These are phyloP conservation scores for Fusarium guadeloupense DNA, from an alignment of 2,329 filamentous ascomycete genomes.

Conservation along the genomic window DNA sequence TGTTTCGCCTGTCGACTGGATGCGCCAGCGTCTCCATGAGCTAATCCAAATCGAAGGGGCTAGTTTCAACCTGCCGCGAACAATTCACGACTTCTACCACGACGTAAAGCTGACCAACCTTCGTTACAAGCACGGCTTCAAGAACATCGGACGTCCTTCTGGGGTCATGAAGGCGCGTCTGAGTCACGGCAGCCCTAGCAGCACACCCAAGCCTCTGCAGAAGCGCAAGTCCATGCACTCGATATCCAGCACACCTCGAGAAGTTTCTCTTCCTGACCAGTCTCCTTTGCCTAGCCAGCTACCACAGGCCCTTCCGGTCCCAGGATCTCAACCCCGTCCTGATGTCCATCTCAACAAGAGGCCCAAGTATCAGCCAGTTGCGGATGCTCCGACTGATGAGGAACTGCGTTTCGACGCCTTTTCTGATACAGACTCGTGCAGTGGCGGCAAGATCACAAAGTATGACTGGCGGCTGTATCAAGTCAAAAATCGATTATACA, in stretches of 20 bases:
- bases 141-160: slow-evolving; percentile 66
- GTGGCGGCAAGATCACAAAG: slow-evolving; percentile 54
- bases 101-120: slow-evolving; percentile 61
- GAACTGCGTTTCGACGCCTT: slow-evolving; percentile 58
- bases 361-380: slow-evolving; percentile 36
- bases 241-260: slow-evolving; percentile 41
- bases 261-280: slow-evolving; percentile 41
- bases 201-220: slow-evolving; percentile 41
- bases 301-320: slow-evolving; percentile 7
- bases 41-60: slow-evolving; percentile 54
- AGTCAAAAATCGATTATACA: slow-evolving; percentile 59
- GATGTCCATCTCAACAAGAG: slow-evolving; percentile 41
- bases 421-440: slow-evolving; percentile 63
- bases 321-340: slow-evolving; percentile 12
- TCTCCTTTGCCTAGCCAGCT: slow-evolving; percentile 41
- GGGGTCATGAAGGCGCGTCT: slow-evolving; percentile 51
- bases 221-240: slow-evolving; percentile 50
- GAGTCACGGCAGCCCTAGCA: slow-evolving; percentile 37
- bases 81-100: slow-evolving; percentile 64
- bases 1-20: slow-evolving; percentile 63
- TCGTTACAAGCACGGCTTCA: slow-evolving; percentile 62
- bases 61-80: slow-evolving; percentile 61
- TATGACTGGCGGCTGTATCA: slow-evolving; percentile 63
- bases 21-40: slow-evolving; percentile 65
- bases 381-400: slow-evolving; percentile 36